These are phyloP conservation scores for Russula emetica DNA, from an alignment of 768 basidiomycete species.

Conservation along the genomic window DNA sequence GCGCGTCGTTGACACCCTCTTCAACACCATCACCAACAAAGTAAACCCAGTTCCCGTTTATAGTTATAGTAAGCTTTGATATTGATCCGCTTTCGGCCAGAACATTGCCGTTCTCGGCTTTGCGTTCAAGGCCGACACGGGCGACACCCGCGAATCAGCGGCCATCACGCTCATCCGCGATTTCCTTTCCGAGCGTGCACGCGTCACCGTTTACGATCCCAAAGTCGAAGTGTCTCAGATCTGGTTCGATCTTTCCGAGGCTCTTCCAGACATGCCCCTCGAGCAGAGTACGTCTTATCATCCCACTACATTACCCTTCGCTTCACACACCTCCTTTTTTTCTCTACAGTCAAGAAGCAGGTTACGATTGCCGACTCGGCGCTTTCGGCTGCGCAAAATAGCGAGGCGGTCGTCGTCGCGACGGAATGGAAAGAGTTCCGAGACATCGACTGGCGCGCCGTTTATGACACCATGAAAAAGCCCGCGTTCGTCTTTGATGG, in stretches of 20 bases:
- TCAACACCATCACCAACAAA: conserved; percentile 97
- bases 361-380: conserved; percentile 75
- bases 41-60: conserved; percentile 38
- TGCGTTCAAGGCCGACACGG: conserved; percentile 99
- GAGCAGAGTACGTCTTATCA: conserved; percentile 53
- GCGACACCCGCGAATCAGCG: conserved; percentile 97
- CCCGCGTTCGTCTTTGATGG: conserved; percentile 99
- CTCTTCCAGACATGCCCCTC: conserved; percentile 57
- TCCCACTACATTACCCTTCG: conserved; percentile 8
- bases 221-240: conserved; percentile 84
- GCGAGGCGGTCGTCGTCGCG: conserved; percentile 92
- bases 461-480: conserved; percentile 89
- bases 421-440: conserved; percentile 99
- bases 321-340: neutral
- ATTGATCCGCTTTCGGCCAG: conserved; percentile 36
- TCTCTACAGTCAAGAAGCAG: conserved; percentile 73
- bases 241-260: conserved; percentile 73
- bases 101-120: conserved; percentile 95
- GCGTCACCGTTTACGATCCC: conserved; percentile 88
- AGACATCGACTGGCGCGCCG: conserved; percentile 82
- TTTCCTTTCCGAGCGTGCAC: conserved; percentile 86
- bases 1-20: conserved; percentile 93
- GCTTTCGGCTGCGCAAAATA: conserved; percentile 79
- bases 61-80: neutral
- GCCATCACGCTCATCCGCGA: conserved; percentile 91